Evolutionary conservation across 1,284 basidiomycete genomes (phyloP), one percentile per base, ranked within the genome.

Genomic region (Pseudozyma hubeiensis): DNA sequence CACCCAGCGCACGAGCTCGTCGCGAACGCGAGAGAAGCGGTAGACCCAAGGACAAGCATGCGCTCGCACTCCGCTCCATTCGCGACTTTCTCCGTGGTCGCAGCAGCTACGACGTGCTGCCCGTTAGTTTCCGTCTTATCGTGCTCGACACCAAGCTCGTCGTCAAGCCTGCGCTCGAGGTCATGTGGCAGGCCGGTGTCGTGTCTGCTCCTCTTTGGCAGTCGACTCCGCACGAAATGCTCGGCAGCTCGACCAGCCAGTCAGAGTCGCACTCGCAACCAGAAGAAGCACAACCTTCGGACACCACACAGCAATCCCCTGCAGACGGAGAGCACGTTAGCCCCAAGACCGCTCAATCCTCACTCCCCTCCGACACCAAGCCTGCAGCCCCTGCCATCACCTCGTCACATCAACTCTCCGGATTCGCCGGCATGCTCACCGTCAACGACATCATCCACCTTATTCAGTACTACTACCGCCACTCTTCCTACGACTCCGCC

Each of bases 151-250:
- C 81, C 8, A 78, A 82, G 46, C 76, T 84, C 29, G 79, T 81
- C 6, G 79, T 84, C 48, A 79, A 78, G 56, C 78, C 82, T 0
- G 82, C 82, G 13, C 64, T 84, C 13, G 82, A 84, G 7, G 80
- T 83, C 68, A 83, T 84, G 81, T 82, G 77, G 74, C 81, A 82
- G 64, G 80, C 82, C 6, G 80, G 75, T n/a, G 94, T 99, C 60
- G 96, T 99, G 6, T 98, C 96, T 5, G 97, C 97, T 4, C 96
- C 97, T 4, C 87, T 99, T n/a, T 99, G 96, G 82, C 81, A 82
- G 46, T 82, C 80, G 4, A 82, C 81, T 2, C 79, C 72, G 5
- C 55, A 56, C 7, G 66, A 75, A 4, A 30, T 63, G 19, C 60
- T 64, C 3, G 63, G 52, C 19, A 56, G 67, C 16, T 24, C 59